Evolutionary conservation across 2,329 filamentous ascomycete species (phyloP), one percentile per base, ranked within the genome.

Genomic region (Mycosphaerella sp.): DNA sequence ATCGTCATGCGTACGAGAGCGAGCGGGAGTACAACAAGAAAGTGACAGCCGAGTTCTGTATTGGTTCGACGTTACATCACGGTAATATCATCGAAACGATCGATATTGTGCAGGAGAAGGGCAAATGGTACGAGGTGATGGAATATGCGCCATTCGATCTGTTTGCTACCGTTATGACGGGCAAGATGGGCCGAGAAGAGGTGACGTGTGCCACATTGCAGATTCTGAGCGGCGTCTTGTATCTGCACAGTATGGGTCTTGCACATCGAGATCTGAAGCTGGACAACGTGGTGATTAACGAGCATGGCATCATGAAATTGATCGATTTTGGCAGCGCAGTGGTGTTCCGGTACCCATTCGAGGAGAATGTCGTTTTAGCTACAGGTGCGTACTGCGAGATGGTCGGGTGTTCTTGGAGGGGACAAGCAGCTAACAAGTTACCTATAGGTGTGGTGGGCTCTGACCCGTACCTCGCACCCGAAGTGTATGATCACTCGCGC

Each of bases 241-340:
- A 96, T 70, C 76, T 98, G 57, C 93, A 98, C 72, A 87, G 87
- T 68, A 93, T 96, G 82, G 93, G 93, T 2, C 76, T 98, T 49
- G 91, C 93, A 9, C 93, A 98, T 73, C 84, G 93, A 43, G 93
- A 98, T 76, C 69, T 98, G 65, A 98, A 98, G 73, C 74, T 98
- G 64, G 93, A 98, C 74, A 98, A 98, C 64, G 93, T 98, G 17
- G 93, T 98, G 29, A 91, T 98, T 56, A 97, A 91, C 67, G 88
- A 95, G 67, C 83, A 87, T 66, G 93, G 93, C 2, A 97, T 98
- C 64, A 95, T 98, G 90, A 98, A 98, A 73, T 87, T 98, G 60
- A 98, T 98, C 66, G 93, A 98, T 71, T 98, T 98, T 72, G 93
- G 93, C 26, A 97, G 91, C 73, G 92, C 93, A 0, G 91, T 93